Percentiles rank a stretch among this genome's conserved stretches.
phyloP scores from a whole-genome alignment of 345 rosid species.

The Viola odorata region DNA sequence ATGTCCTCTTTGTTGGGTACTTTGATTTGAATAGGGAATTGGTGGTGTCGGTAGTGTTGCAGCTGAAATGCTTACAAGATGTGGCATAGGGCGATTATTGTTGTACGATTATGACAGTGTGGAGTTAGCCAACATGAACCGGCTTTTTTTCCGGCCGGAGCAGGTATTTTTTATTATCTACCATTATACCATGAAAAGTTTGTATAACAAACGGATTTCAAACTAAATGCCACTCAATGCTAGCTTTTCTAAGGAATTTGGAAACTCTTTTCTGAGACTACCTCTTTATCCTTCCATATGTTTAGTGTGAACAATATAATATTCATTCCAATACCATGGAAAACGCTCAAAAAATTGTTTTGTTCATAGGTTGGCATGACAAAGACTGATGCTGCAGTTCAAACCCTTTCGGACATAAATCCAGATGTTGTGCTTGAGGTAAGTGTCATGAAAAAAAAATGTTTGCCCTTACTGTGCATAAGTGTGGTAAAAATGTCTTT shows the following conservation, averaged over 20 bases:
- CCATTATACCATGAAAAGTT: background rate
- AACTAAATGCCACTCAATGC: background rate
- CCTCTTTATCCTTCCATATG: background rate
- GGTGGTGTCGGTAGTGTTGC: slow-evolving; percentile 99
- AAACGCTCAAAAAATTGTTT: background rate
- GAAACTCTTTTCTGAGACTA: background rate
- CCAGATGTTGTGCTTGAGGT: slow-evolving; percentile 93
- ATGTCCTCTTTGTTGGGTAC: slow-evolving; percentile 5
- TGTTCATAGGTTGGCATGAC: slow-evolving; percentile 78
- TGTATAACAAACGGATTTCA: background rate
- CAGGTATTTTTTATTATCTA: slow-evolving; percentile 42
- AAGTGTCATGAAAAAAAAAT: background rate
- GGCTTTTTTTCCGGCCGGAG: slow-evolving; percentile 92
- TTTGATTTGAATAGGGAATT: slow-evolving; percentile 52
- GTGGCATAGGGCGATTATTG: slow-evolving; percentile 95
- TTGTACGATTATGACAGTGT: slow-evolving; percentile 94
- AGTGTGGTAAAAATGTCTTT: background rate
- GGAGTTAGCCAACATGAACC: slow-evolving; percentile 95
- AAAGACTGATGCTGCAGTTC: slow-evolving; percentile 98
- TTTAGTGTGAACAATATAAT: background rate
- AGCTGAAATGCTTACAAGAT: slow-evolving; percentile 96
- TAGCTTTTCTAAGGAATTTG: background rate
- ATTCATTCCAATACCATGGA: background rate
- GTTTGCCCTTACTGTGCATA: background rate
- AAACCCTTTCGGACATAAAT: slow-evolving; percentile 87